phyloP scores from a whole-genome alignment of 179 eudicot species.

The Amaranthus tricolor region DNA sequence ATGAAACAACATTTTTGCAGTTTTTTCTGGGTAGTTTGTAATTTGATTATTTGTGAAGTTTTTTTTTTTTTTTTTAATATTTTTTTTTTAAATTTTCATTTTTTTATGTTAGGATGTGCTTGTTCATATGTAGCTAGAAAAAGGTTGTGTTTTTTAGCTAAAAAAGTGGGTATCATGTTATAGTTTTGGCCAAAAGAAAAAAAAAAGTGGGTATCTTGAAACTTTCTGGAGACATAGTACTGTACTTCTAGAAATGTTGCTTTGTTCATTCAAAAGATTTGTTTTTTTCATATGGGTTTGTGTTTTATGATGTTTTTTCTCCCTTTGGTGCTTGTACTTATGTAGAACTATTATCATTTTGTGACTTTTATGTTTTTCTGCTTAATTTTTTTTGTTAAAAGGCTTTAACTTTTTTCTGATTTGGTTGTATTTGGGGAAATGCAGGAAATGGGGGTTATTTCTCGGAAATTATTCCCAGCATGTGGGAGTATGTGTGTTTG shows the following conservation, averaged over 20 bases:
- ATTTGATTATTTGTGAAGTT: background rate
- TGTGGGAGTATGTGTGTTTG: conserved; percentile 91
- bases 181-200: background rate
- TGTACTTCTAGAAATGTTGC: background rate
- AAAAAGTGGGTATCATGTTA: conserved; percentile 9
- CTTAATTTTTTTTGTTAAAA: background rate
- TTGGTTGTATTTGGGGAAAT: conserved; percentile 7
- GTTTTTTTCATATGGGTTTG: background rate
- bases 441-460: conserved; percentile 84
- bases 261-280: no score
- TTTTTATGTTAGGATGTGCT: background rate
- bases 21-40: background rate
- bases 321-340: background rate
- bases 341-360: background rate
- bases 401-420: background rate
- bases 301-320: background rate
- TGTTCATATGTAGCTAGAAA: background rate
- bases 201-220: background rate
- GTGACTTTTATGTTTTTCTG: background rate
- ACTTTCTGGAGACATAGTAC: background rate
- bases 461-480: conserved; percentile 89
- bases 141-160: conserved; percentile 15
- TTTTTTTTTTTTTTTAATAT: background rate
- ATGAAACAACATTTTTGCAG: background rate
- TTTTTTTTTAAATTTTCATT: background rate